A percentile compares a stretch with the other conserved stretches of the same genome.
phyloP scores from a whole-genome alignment of 1,284 basidiomycete species.

The Veloboletus limbatus region DNA sequence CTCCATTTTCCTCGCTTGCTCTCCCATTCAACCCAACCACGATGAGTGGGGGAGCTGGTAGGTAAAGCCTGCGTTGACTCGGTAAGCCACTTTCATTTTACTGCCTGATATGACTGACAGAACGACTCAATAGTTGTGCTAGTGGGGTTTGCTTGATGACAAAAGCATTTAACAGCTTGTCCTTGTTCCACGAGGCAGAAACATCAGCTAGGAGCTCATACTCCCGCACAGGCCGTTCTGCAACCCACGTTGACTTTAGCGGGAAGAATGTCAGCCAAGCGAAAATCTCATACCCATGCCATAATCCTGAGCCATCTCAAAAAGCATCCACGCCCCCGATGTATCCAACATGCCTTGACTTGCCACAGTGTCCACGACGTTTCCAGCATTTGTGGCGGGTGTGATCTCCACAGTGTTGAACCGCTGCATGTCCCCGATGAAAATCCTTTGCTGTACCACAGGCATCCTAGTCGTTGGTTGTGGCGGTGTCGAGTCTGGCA shows the following conservation, averaged over 20 bases:
- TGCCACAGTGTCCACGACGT: conserved; percentile 62
- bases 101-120: conserved; percentile 43
- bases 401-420: conserved; percentile 69
- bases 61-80: conserved; percentile 56
- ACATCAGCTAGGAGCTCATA: conserved; percentile 77
- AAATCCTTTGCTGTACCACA: conserved; percentile 62
- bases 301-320: conserved; percentile 77
- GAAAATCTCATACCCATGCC: conserved; percentile 68
- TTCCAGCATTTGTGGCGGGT: conserved; percentile 57
- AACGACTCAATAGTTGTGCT: conserved; percentile 52
- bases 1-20: conserved; percentile 88
- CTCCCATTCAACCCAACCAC: conserved; percentile 82
- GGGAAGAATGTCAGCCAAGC: not conserved
- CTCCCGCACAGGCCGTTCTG: conserved; percentile 82
- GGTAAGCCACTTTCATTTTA: conserved; percentile 10
- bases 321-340: conserved; percentile 72
- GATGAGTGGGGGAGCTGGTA: conserved; percentile 62
- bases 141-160: conserved; percentile 71
- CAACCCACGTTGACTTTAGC: conserved; percentile 6
- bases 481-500: conserved; percentile 29
- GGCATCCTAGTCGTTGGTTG: conserved; percentile 21
- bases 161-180: conserved; percentile 73
- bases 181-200: conserved; percentile 79
- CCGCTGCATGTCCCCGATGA: conserved; percentile 70
- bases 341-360: conserved; percentile 56